Percentiles rank a stretch among this genome's conserved stretches.
phyloP scores from a whole-genome alignment of 257 asterid species.

The Plectranthus barbatus region DNA sequence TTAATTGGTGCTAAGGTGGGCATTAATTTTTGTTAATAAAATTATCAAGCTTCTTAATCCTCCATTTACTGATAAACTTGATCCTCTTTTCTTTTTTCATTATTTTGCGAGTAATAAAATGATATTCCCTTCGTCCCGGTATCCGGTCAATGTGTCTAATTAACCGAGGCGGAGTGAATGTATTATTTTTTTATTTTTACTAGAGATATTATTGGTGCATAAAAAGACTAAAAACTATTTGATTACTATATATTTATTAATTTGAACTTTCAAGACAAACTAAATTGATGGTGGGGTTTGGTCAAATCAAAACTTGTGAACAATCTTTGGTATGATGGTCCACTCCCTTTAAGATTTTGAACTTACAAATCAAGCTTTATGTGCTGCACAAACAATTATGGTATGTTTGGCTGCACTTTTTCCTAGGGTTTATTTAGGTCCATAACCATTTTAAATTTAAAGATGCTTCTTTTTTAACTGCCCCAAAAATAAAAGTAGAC shows the following conservation, averaged over 20 bases:
- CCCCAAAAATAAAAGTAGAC: background rate
- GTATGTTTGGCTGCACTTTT: conserved; percentile 16
- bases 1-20: no score
- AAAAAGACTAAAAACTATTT: background rate
- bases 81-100: no score
- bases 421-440: background rate
- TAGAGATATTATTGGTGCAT: background rate
- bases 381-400: conserved; percentile 17
- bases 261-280: conserved; percentile 19
- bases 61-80: no score
- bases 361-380: conserved; percentile 18
- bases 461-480: background rate
- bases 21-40: no score
- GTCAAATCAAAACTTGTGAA: conserved; percentile 12
- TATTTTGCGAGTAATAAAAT: no score
- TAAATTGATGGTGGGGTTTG: conserved; percentile 25
- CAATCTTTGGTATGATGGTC: conserved; percentile 16
- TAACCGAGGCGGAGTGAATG: no score
- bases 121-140: no score
- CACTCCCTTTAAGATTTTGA: background rate
- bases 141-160: no score
- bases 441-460: background rate
- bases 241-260: conserved; percentile 6
- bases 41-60: no score
- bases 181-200: no score